Evolutionary conservation across 768 basidiomycete genomes (phyloP), one percentile per base, ranked within the genome.

Genomic region (Suillus subalutaceus): DNA sequence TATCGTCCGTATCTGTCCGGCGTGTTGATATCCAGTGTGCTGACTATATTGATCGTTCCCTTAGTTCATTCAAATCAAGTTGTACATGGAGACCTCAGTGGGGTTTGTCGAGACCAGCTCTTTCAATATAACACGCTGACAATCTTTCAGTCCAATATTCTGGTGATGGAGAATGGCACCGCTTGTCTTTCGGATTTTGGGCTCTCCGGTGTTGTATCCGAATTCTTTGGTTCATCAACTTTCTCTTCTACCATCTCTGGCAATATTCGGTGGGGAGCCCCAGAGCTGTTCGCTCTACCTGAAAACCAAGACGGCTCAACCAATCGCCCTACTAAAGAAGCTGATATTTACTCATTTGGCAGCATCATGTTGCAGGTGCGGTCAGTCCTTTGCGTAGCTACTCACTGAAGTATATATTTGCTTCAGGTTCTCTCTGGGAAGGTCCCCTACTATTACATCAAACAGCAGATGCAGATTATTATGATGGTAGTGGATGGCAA

Each of bases 181-280:
- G 82, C 83, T 10, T 73, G 76, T 43, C 73, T 85, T 8, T 79
- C 81, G 26, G 83, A 84, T 65, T 86, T 85, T 69, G 82, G 82
- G 32, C 67, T 85, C 35, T 81, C 82, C 15, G 77, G 37, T 9
- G 46, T 64, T 9, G 3, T 66, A 10, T 59, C 52, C 30, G 79
- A 82, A 65, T 73, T 79, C 62, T 71, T 77, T 41, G 72, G 76
- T 30, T 9, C 76, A 70, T 70, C 71, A 37, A 74, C 69, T 26
- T 71, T 73, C 55, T 75, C 75, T 12, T 80, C 81, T 78, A 32
- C 56, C 4, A 37, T 66, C 23, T 20, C 56, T 6, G 83, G 82
- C 8, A 79, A 81, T 26, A 76, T 83, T 32, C 77, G 82, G 1
- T 83, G 82, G 80, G 79, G 82, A 6, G 83, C 82, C 53, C 72